Evolutionary conservation across 2,329 filamentous ascomycete species (phyloP), one percentile per base, ranked within the genome.

Genomic region (Beauveria pseudobassiana): DNA sequence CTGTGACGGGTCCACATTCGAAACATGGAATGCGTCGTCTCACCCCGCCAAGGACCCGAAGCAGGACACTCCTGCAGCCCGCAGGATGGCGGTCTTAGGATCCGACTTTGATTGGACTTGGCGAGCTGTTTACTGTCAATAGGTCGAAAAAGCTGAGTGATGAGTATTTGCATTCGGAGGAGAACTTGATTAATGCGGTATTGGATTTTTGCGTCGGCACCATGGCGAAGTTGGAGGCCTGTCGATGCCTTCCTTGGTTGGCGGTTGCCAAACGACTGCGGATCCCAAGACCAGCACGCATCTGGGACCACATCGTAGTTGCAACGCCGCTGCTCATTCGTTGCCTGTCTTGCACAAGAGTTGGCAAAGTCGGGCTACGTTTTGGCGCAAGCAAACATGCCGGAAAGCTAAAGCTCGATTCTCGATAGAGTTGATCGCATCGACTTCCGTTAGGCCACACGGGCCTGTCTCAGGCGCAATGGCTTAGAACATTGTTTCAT

Each of bases 21-120:
- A 62, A 62, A 62, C 59, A 26, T 38, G 14, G 45, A 38, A 26
- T 51, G 59, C 59, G 22, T 50, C 56, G 34, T 42, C 56, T 50
- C 22, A 28, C 40, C 38, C 40, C 53, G 40, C 16, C 40, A 38
- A 46, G 38, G 9, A 26, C 40, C 40, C 26, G 34, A 54, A 22
- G 53, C 38, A 56, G 40, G 38, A 14, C 57, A 52, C 28, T 40
- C 30, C 50, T 40, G 30, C 5, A 38, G 34, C 16, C 42, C 9
- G 28, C 28, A 53, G 48, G 22, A 49, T 50, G 45, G 42, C 14
- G 10, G 18, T 42, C 28, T 28, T 22, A 10, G 9, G 34, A 48
- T 59, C 46, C 24, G 30, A 26, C 48, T 30, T 3, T 16, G 24
- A 42, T 34, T 5, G 8, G 24, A 42, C 46, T 51, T 30, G 46